These are phyloP conservation scores for Calamus simplicifolius DNA, from an alignment of 176 grass and related monocot species.

Conservation along the genomic window DNA sequence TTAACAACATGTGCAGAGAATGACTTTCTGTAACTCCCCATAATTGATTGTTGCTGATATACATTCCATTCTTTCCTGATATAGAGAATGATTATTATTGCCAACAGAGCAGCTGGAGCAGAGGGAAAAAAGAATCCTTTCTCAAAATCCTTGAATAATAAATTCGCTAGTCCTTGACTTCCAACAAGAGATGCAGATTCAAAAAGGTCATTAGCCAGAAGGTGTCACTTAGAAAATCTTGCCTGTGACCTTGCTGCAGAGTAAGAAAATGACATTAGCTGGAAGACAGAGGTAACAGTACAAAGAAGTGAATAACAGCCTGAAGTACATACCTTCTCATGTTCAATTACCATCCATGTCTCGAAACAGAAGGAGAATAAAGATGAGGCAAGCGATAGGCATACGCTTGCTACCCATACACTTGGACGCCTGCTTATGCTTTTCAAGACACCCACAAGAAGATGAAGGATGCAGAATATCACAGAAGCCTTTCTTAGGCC, in stretches of 20 bases:
- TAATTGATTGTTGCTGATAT: constrained; percentile 40
- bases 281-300: no score
- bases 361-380: constrained; percentile 89
- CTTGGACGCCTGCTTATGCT: constrained; percentile 43
- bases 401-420: constrained; percentile 56
- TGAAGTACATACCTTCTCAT: constrained; percentile 66
- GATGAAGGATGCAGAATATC: constrained; percentile 71
- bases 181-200: constrained; percentile 74
- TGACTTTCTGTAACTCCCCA: constrained; percentile 87
- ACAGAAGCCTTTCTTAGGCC: constrained; percentile 52
- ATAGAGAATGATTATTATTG: constrained; percentile 51
- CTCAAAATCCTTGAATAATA: constrained; percentile 32
- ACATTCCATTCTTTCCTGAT: constrained; percentile 62
- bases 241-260: constrained; percentile 91
- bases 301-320: no score
- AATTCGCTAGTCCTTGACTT: constrained; percentile 76
- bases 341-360: constrained; percentile 65
- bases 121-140: constrained; percentile 40
- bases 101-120: constrained; percentile 49
- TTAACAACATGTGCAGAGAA: constrained; percentile 84
- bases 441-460: constrained; percentile 53
- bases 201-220: constrained; percentile 94
- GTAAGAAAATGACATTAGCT: constrained; percentile 17
- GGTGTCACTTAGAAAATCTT: constrained; percentile 64
- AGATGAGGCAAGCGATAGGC: constrained; percentile 65